Evolutionary conservation across 345 rosid genomes (phyloP).

Genomic region (Linum usitatissimum): DNA sequence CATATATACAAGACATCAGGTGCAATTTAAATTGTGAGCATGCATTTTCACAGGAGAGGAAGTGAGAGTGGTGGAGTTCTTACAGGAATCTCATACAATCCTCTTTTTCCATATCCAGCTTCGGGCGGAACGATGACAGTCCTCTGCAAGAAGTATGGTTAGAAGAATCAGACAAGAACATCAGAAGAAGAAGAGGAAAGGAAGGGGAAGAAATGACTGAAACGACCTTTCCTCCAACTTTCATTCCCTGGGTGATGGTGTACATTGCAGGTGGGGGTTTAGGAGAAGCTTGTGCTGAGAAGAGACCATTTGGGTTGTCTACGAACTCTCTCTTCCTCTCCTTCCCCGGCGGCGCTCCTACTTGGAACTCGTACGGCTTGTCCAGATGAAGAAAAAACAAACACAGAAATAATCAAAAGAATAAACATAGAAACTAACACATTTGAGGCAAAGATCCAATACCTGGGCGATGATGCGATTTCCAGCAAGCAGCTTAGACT

Average conservation of each 20-base stretch:
- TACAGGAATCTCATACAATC: constrained; percentile 94
- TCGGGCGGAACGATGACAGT: constrained; percentile 78
- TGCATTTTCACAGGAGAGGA: not conserved
- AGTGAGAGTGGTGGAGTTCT: not conserved
- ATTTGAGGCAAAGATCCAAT: not conserved
- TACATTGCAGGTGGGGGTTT: constrained; percentile 94
- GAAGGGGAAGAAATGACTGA: not conserved
- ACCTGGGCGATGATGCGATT: constrained; percentile 90
- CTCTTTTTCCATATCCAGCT: constrained; percentile 67
- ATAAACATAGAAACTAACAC: not conserved
- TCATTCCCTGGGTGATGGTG: constrained; percentile 66
- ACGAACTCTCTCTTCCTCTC: constrained; percentile 81
- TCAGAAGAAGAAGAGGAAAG: not conserved
- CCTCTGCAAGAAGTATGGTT: constrained; percentile 39
- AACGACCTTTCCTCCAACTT: constrained; percentile 79
- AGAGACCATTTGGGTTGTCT: constrained; percentile 84
- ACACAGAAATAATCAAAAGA: constrained; percentile 7
- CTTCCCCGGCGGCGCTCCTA: constrained; percentile 77
- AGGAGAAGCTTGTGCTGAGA: constrained; percentile 96
- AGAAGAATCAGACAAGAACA: not conserved
- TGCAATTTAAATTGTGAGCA: not conserved
- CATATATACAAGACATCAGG: not conserved
- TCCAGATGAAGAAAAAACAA: not conserved
- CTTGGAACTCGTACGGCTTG: constrained; percentile 80
- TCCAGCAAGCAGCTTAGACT: constrained; percentile 88